Evolutionary conservation across 2,329 filamentous ascomycete genomes (phyloP).

Genomic region (Aquanectria penicillioides): DNA sequence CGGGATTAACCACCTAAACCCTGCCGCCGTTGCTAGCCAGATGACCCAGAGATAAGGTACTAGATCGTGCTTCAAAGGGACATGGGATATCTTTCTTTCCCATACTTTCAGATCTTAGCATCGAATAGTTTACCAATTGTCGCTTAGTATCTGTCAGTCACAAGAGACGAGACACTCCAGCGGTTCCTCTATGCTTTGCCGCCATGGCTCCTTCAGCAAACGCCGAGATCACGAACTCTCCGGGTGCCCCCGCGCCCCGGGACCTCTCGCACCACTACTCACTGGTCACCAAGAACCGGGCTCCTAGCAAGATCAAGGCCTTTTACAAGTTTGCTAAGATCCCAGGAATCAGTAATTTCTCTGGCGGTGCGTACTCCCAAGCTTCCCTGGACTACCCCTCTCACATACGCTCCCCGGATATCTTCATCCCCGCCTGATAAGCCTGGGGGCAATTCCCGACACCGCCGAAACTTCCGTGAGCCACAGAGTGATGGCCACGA

Average conservation of each 20-base stretch:
- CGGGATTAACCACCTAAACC: constrained; percentile 17
- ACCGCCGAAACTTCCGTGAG: constrained; percentile 2
- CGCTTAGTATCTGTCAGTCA: no score
- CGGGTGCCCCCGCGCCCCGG: constrained; percentile 57
- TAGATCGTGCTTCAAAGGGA: constrained; percentile 17
- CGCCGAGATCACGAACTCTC: constrained; percentile 10
- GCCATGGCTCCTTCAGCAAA: constrained; percentile 36
- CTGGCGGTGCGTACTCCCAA: constrained; percentile 62
- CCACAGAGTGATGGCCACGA: not conserved
- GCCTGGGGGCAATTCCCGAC: not conserved
- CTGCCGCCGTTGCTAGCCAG: not conserved
- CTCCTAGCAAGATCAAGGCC: constrained; percentile 75
- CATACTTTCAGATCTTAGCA: constrained; percentile 7
- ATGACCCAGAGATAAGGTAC: constrained; percentile 27
- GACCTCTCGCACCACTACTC: constrained; percentile 86
- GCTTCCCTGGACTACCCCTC: not conserved
- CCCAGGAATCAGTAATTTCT: constrained; percentile 70
- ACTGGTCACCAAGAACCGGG: constrained; percentile 71
- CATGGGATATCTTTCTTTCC: not conserved
- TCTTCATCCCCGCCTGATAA: not conserved
- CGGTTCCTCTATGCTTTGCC: not conserved
- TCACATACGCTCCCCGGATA: no score
- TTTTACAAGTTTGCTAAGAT: constrained; percentile 87
- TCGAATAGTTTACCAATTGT: not conserved
- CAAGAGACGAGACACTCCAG: no score